Evolutionary conservation across 78 protist genomes (phyloP).

Genomic region (Diacronema lutheri): DNA sequence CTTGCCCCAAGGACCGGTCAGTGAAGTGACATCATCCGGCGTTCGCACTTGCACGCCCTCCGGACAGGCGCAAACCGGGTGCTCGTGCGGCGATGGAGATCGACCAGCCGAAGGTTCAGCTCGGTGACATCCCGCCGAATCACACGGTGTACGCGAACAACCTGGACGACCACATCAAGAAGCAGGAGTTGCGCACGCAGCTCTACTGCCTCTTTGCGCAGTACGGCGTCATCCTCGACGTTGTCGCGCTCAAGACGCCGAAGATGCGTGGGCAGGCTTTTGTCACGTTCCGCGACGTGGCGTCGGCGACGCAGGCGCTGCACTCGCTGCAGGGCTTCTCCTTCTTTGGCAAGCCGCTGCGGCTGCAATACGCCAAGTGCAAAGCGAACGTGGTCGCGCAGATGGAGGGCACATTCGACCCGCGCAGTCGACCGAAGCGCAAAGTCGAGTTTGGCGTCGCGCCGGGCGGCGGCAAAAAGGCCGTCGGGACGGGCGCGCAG

Average conservation of each 20-base stretch:
- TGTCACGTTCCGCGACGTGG: slow-evolving; percentile 78
- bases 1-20: no score
- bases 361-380: not conserved
- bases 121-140: not conserved
- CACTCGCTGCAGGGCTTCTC: slow-evolving; percentile 72
- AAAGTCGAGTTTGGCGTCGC: not conserved
- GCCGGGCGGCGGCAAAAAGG: not conserved
- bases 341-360: slow-evolving; percentile 84
- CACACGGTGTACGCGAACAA: slow-evolving; percentile 89
- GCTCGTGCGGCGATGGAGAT: no score
- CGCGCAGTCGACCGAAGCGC: not conserved
- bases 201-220: slow-evolving; percentile 55
- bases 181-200: slow-evolving; percentile 61
- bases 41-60: no score
- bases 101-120: not conserved
- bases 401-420: slow-evolving; percentile 74
- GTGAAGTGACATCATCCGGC: no score
- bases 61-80: no score
- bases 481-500: no score
- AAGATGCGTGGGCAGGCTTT: slow-evolving; percentile 95
- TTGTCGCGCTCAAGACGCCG: slow-evolving; percentile 76
- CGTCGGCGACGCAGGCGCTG: slow-evolving; percentile 80
- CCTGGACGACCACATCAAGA: slow-evolving; percentile 75
- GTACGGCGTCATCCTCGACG: slow-evolving; percentile 69
- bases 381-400: not conserved